Conservation (phyloP, 2,329 filamentous ascomycete genomes). For the Geosmithia morbida region DNA sequence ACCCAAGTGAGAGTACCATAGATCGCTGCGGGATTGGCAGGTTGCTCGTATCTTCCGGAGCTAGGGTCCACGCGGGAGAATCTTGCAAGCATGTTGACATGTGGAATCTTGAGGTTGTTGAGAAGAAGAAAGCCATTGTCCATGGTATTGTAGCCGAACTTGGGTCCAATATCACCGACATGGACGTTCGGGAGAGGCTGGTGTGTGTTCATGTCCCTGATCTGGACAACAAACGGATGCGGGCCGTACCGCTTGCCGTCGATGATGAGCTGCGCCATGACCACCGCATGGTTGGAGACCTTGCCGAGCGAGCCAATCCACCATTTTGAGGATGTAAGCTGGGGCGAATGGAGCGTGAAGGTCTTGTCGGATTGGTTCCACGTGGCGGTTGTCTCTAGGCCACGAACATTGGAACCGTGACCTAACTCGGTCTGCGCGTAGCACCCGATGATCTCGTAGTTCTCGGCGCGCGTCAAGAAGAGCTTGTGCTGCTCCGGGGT, state of each 20-base stretch:
- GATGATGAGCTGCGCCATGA: slow-evolving; percentile 59
- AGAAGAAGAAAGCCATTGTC: slow-evolving; percentile 70
- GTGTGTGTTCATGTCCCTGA: slow-evolving; percentile 24
- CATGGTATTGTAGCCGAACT: slow-evolving; percentile 70
- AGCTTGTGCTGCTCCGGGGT: slow-evolving; percentile 2
- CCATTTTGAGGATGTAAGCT: slow-evolving; percentile 67
- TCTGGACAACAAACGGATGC: slow-evolving; percentile 65
- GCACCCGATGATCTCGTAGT: slow-evolving; percentile 4
- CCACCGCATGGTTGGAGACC: slow-evolving; percentile 62
- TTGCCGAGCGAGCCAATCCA: slow-evolving; percentile 71
- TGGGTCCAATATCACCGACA: slow-evolving; percentile 69
- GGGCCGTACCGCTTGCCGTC: slow-evolving; percentile 56
- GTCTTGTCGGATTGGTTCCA: slow-evolving; percentile 21
- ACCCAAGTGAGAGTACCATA: slow-evolving; percentile 2
- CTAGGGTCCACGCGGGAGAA: slow-evolving; percentile 55
- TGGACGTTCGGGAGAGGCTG: slow-evolving; percentile 52
- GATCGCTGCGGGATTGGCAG: not conserved
- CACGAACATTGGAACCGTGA: slow-evolving; percentile 4
- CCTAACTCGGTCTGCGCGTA: slow-evolving; percentile 6
- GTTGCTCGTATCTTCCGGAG: slow-evolving; percentile 17
- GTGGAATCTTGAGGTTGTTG: slow-evolving; percentile 58
- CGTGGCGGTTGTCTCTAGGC: slow-evolving; percentile 5
- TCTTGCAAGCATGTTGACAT: slow-evolving; percentile 58
- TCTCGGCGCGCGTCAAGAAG: not conserved
- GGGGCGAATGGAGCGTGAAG: slow-evolving; percentile 60